Conservation (phyloP, 2,329 filamentous ascomycete genomes). For the Neospermospora avenae region DNA sequence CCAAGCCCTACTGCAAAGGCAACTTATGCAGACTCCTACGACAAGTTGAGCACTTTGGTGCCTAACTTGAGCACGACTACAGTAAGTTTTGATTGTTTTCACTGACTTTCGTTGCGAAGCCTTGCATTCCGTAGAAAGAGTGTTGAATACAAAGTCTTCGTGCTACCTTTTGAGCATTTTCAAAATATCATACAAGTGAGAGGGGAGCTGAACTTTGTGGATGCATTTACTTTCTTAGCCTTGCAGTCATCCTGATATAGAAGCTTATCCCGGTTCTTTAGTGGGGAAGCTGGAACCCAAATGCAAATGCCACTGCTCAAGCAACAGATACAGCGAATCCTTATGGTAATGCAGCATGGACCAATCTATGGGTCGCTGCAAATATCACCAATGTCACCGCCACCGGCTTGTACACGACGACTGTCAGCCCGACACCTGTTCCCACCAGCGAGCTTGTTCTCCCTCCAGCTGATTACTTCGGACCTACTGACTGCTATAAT, state of each 20-base stretch:
- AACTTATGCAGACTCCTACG: constrained; percentile 37
- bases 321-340: constrained; percentile 36
- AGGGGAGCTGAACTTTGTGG: too few relatives aligned
- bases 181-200: neutral
- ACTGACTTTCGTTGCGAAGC: neutral
- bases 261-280: neutral
- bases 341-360: constrained; percentile 41
- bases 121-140: neutral
- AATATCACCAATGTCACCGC: constrained; percentile 37
- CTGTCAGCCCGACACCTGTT: constrained; percentile 52
- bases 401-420: constrained; percentile 43
- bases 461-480: constrained; percentile 40
- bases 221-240: too few relatives aligned
- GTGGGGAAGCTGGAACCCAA: constrained; percentile 43
- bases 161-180: too few relatives aligned
- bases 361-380: constrained; percentile 37
- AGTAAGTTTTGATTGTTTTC: neutral
- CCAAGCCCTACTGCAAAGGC: constrained; percentile 33
- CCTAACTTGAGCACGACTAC: constrained; percentile 38
- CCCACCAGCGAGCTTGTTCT: constrained; percentile 52
- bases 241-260: neutral
- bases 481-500: constrained; percentile 32
- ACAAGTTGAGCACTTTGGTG: constrained; percentile 36
- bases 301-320: constrained; percentile 34
- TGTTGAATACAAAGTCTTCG: too few relatives aligned